Evolutionary conservation across 306 rosid species (phyloP).

Genomic region (Begonia peltatifolia): DNA sequence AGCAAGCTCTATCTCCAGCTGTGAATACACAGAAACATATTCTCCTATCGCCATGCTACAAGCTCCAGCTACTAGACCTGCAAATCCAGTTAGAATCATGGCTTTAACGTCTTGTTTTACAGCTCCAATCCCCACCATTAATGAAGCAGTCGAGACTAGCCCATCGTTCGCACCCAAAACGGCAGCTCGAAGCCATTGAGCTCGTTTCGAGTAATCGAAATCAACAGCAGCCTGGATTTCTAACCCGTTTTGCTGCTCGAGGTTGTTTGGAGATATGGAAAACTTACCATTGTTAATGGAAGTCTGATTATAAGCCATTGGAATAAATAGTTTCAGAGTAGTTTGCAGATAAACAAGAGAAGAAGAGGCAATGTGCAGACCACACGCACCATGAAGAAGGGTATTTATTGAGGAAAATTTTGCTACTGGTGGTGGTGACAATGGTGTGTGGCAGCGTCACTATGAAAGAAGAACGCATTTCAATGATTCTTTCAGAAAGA

Average conservation of each 20-base stretch:
- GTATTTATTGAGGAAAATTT: conserved; percentile 49
- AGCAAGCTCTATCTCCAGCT: conserved; percentile 64
- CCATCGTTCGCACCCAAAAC: conserved; percentile 95
- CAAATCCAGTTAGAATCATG: conserved; percentile 83
- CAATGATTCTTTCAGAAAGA: too few relatives aligned
- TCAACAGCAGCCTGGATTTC: conserved; percentile 12
- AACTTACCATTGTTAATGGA: too few relatives aligned
- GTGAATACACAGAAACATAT: conserved; percentile 87
- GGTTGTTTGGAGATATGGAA: too few relatives aligned
- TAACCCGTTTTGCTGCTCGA: too few relatives aligned
- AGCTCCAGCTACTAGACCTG: conserved; percentile 79
- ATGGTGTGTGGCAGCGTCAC: too few relatives aligned
- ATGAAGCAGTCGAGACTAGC: conserved; percentile 78
- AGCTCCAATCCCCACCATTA: conserved; percentile 95
- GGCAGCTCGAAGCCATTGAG: conserved; percentile 91
- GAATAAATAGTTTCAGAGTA: too few relatives aligned
- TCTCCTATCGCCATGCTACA: conserved; percentile 98
- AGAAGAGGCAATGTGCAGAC: conserved; percentile 45
- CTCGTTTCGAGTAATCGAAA: conserved; percentile 73
- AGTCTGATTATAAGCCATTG: too few relatives aligned
- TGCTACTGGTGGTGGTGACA: too few relatives aligned
- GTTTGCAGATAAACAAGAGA: neutral
- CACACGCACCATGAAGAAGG: conserved; percentile 46
- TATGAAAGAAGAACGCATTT: too few relatives aligned
- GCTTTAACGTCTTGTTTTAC: conserved; percentile 66